Evolutionary conservation across 192 early-diverging fungal genomes (phyloP).

Genomic region (Allomyces javanicus): DNA sequence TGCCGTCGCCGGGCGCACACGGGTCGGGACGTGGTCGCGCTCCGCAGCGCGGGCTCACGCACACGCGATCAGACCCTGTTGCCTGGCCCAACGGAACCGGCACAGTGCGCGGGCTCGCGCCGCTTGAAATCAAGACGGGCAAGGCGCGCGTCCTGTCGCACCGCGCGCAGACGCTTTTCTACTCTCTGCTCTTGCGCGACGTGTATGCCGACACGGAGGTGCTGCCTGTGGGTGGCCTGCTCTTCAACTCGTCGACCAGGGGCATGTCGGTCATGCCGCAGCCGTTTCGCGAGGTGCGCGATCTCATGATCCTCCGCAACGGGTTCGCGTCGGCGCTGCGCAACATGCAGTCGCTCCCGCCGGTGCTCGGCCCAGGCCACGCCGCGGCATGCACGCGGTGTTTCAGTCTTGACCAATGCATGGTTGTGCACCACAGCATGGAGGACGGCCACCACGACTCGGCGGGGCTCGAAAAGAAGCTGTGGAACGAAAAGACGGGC

Average conservation of each 20-base stretch:
- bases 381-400: slow-evolving; percentile 48
- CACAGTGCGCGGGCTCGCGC: slow-evolving; percentile 20
- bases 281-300: slow-evolving; percentile 41
- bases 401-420: slow-evolving; percentile 37
- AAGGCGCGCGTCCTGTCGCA: slow-evolving; percentile 39
- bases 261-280: slow-evolving; percentile 45
- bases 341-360: slow-evolving; percentile 30
- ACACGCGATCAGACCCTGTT: too few species aligned
- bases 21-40: not conserved
- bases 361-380: slow-evolving; percentile 28
- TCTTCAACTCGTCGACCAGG: slow-evolving; percentile 7
- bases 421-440: slow-evolving; percentile 48
- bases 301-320: slow-evolving; percentile 56
- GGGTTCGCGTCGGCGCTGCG: slow-evolving; percentile 36
- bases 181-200: slow-evolving; percentile 67
- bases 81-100: too few species aligned
- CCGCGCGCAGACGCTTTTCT: slow-evolving; percentile 65
- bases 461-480: slow-evolving; percentile 25
- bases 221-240: not conserved
- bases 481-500: slow-evolving; percentile 41
- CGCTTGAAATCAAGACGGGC: slow-evolving; percentile 82
- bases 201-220: not conserved
- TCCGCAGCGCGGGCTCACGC: not conserved
- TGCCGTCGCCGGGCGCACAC: not conserved
- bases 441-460: slow-evolving; percentile 39